phyloP scores from a whole-genome alignment of 176 grass and related monocot genomes.

The Cenchrus americanus region DNA sequence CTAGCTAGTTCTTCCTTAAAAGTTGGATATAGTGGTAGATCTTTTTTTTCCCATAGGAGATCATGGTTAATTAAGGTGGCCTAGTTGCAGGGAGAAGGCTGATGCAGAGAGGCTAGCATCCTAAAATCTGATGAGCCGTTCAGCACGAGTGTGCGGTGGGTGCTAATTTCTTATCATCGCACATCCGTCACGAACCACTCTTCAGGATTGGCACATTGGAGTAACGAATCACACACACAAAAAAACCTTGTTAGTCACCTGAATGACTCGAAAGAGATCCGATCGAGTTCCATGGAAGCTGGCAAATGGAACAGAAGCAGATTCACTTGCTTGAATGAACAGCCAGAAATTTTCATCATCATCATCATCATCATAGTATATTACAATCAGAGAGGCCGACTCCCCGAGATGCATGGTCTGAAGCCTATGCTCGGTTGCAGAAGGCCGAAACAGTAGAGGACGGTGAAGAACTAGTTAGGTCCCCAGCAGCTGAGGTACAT shows the following conservation, averaged over 20 bases:
- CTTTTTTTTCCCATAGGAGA: not conserved
- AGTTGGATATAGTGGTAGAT: not conserved
- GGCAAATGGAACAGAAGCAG: not conserved
- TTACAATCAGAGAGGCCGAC: not conserved
- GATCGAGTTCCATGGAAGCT: not conserved
- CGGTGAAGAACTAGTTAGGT: constrained; percentile 36
- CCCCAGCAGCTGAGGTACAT: constrained; percentile 81
- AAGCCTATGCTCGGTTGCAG: not conserved
- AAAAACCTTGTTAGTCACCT: not conserved
- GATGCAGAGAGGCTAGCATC: not conserved
- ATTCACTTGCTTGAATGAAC: not conserved
- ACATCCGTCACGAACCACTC: no score
- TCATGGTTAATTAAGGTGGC: not conserved
- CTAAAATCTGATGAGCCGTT: not conserved
- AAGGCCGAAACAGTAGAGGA: not conserved
- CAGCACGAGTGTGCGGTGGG: not conserved
- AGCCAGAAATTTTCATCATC: constrained; percentile 35
- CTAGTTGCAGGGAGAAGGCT: not conserved
- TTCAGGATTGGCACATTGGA: not conserved
- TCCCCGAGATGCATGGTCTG: not conserved
- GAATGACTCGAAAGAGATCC: not conserved
- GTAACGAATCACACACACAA: not conserved
- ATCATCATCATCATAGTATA: not conserved
- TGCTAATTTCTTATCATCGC: not conserved
- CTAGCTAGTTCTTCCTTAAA: not conserved